Conservation (phyloP, 2,329 filamentous ascomycete species). For the Penicillium sp. region DNA sequence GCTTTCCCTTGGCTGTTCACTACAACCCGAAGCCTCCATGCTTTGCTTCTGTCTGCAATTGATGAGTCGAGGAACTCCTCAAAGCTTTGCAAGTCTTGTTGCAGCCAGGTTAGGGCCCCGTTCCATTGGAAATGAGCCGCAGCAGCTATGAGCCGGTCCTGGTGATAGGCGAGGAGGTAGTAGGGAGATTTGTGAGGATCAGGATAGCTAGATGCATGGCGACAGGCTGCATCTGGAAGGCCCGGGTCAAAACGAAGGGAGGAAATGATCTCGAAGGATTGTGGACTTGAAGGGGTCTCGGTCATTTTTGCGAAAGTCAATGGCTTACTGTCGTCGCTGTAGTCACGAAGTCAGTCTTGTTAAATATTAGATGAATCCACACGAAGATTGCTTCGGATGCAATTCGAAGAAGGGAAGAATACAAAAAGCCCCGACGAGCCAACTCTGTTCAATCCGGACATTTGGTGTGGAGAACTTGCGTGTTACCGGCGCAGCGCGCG, state of each 20-base stretch:
- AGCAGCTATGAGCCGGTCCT: conserved; percentile 68
- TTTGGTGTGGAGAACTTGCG: conserved; percentile 19
- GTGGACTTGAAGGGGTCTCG: conserved; percentile 1
- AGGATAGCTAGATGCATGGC: conserved; percentile 34
- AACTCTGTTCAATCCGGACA: conserved; percentile 7
- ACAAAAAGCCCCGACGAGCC: conserved; percentile 7
- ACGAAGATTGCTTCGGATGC: background rate
- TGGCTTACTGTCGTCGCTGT: conserved; percentile 21
- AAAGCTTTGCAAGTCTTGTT: conserved; percentile 29
- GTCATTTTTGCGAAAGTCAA: conserved; percentile 12
- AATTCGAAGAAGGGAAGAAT: conserved; percentile 13
- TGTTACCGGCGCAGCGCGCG: conserved; percentile 16
- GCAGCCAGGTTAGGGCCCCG: conserved; percentile 28
- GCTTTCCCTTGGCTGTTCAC: conserved; percentile 29
- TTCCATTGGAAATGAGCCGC: conserved; percentile 50
- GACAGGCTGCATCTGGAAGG: conserved; percentile 42
- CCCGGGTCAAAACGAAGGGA: conserved; percentile 68
- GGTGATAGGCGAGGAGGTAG: conserved; percentile 77
- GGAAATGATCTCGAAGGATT: conserved; percentile 61
- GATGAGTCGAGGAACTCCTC: conserved; percentile 26
- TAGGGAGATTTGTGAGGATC: conserved; percentile 55
- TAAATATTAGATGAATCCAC: background rate
- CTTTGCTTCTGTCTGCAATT: conserved; percentile 31
- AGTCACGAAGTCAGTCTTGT: conserved; percentile 6
- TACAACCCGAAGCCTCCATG: conserved; percentile 39